Evolutionary conservation across 2,329 filamentous ascomycete genomes (phyloP).

Genomic region (Claviceps sp.): DNA sequence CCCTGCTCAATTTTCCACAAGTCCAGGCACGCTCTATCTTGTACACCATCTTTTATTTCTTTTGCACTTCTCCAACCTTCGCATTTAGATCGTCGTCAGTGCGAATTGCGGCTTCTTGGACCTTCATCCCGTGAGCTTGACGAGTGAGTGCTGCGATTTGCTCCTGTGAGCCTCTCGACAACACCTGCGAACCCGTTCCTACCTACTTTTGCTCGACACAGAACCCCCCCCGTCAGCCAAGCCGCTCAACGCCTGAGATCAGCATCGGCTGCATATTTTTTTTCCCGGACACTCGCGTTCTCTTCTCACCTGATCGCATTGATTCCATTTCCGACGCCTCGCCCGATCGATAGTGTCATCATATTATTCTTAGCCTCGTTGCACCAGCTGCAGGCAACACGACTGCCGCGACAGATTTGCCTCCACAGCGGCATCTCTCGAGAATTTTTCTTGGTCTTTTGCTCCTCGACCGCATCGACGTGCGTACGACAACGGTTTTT

Average conservation of each 20-base stretch:
- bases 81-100: background rate
- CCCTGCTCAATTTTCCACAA: conserved; percentile 5
- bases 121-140: background rate
- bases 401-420: background rate
- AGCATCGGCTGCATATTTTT: background rate
- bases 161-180: background rate
- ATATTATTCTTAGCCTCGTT: background rate
- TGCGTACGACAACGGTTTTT: background rate
- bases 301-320: background rate
- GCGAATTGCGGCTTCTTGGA: background rate
- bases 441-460: background rate
- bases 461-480: background rate
- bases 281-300: background rate
- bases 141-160: background rate
- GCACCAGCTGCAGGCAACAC: background rate
- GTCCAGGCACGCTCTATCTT: background rate
- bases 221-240: background rate
- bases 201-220: background rate
- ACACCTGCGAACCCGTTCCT: background rate
- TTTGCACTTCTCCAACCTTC: conserved; percentile 2
- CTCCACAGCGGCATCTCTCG: background rate
- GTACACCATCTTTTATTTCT: conserved; percentile 4
- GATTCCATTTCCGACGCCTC: background rate
- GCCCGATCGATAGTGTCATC: background rate
- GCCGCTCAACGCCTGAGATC: background rate